Evolutionary conservation across 768 basidiomycete genomes (phyloP).

Genomic region (Pisolithus microcarpus): DNA sequence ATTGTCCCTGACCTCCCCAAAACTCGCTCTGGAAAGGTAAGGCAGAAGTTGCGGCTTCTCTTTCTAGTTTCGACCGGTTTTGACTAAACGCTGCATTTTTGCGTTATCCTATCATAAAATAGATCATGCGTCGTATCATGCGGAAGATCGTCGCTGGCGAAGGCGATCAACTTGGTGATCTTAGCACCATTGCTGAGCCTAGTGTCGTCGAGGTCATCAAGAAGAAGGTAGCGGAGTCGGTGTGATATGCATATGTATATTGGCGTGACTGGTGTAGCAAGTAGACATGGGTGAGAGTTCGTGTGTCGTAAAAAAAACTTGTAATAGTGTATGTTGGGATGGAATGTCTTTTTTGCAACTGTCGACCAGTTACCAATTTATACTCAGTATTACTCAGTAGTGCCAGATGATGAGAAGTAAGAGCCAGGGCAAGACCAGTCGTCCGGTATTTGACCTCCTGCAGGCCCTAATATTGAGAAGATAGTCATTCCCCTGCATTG

Average conservation of each 20-base stretch:
- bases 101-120: too few species aligned
- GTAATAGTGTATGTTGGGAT: too few species aligned
- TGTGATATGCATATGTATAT: constrained; percentile 23
- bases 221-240: constrained; percentile 50
- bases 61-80: not conserved
- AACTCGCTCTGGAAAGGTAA: constrained; percentile 86
- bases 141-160: constrained; percentile 95
- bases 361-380: too few species aligned
- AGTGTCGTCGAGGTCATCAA: constrained; percentile 79
- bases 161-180: constrained; percentile 91
- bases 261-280: not conserved
- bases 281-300: not conserved
- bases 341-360: too few species aligned
- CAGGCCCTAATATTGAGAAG: too few species aligned
- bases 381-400: too few species aligned
- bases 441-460: too few species aligned
- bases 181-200: constrained; percentile 90
- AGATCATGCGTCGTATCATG: constrained; percentile 94
- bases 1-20: constrained; percentile 84
- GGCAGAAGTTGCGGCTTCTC: constrained; percentile 22
- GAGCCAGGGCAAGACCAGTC: too few species aligned
- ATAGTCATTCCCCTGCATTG: too few species aligned
- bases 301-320: too few species aligned
- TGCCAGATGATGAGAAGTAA: too few species aligned
- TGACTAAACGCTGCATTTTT: not conserved